Base-by-base conservation (phyloP, 2,329 filamentous ascomycete genomes). In the Talaromyces verruculosus region DNA sequence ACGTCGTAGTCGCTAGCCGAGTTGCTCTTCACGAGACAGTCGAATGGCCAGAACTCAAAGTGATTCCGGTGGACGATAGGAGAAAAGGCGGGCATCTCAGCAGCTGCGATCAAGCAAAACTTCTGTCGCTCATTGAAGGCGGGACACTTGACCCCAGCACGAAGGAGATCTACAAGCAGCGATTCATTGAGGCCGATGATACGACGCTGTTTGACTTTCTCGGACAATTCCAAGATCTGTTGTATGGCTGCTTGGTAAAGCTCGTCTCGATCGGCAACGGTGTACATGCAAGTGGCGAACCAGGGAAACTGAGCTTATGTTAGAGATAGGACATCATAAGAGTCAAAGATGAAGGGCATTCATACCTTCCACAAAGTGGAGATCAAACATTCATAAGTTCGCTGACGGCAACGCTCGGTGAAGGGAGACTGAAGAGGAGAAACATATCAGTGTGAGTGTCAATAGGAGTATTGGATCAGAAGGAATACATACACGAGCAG, bases 161-260 rank as follows among this genome's bases (percentile, higher is more conserved):
- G 72, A 30, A 82, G 70, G 15, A 82, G 71, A 58, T 81, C 78
- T 17, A 70, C 63, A 19, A 81, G 64, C 17, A 83, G 70, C 55
- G 74, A 76, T 43, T 72, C 68, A 62, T 79, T 76, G 51, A 83
- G 73, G 3, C 79, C 79, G 60, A 81, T 74, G 2, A 72, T 74
- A 22, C 72, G 71, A 6, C 67, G 64, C 41, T 69, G 71, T 79
- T 87, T 81, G 60, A 90, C 79, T 53, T 86, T 83, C 69, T 90
- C 90, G 69, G 86, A 86, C 73, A 94, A 84, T 71, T 92, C 88
- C 63, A 84, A 84, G 74, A 94, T 88, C 74, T 89, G 88, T 30
- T 84, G 84, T 63, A 71, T 72, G 61, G 72, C 73, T 41, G 78
- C 72, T 15, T 79, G 73, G 72, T 81, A 84, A 33, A 86, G 70